Base-by-base conservation (phyloP, 148 eudicot genomes). In the Vaccinium vitisidaea region DNA sequence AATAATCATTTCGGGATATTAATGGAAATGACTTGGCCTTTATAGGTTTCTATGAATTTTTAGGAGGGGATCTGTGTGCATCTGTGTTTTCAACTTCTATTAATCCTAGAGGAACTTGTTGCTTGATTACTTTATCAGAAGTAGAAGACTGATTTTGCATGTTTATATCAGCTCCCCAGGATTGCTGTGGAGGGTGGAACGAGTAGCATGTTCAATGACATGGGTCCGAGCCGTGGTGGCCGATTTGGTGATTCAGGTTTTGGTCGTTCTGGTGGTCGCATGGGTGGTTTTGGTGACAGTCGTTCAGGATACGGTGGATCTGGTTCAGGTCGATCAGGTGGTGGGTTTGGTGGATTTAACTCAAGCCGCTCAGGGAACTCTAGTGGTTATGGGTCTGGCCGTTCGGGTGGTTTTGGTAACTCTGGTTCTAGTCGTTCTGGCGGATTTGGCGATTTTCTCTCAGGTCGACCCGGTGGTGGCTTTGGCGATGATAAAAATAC, bases 81-180 rank as follows among this genome's bases (percentile, higher is more conserved):
- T 80, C 15, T 75, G 32, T 1, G 15, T 76, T 50, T 76, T 23
- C 27, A 21, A 49, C 13, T 82, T 55, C 14, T 56, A 14, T 69
- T 12, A 27, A 46, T 74, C 56, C 4, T 80, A 10, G 7, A 12
- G 74, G 43, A 69, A 27, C 6, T 1, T 81, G 39, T 30, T 30
- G 13, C 43, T 61, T 65, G 11, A 65, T 0, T 65, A 13, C 30
- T 23, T 39, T 75, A 19, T 16, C 54, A 32, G 48, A 32, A 21
- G 12, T 36, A 43, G 82, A 49, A 65, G 30, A 79, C 84, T 89
- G 79, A 88, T 70, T 50, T 63, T 0, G 0, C 73, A 49, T 19
- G 36, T 30, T 87, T 43, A 8, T 85, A 59, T 69, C 92, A 96
- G 99, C 97, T 96, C 30, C 92, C 99, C 70, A 88, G 83, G 85